Conservation (phyloP, 73 alveolate species). For the Tetrahymena malaccensis region DNA sequence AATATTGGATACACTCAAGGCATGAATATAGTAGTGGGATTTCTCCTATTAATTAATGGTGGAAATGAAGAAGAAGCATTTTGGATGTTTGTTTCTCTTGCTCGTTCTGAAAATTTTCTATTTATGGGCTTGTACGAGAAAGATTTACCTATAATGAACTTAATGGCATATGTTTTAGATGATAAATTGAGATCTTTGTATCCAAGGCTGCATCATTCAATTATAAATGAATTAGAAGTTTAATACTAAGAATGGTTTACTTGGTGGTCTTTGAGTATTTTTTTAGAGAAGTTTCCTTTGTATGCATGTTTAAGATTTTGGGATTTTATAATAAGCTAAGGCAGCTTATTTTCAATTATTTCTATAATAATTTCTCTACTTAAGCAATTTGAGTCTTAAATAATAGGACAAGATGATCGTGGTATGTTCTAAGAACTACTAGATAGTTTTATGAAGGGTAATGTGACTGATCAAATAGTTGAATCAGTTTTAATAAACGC, state of each 20-base stretch:
- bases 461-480: not conserved
- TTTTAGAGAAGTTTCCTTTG: not conserved
- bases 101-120: not conserved
- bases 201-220: not conserved
- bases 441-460: not conserved
- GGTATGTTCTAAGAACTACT: not conserved
- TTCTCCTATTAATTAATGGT: constrained; percentile 33
- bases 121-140: not conserved
- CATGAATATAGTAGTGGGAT: constrained; percentile 34
- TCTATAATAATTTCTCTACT: not conserved
- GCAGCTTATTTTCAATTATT: not conserved
- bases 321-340: not conserved
- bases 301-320: not conserved
- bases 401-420: not conserved
- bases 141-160: not conserved
- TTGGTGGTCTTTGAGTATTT: not conserved
- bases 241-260: not conserved
- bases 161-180: not conserved
- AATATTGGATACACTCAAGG: constrained; percentile 38
- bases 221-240: not conserved
- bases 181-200: not conserved
- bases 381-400: not conserved
- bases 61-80: constrained; percentile 52
- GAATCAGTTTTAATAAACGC: not conserved
- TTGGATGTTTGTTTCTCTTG: constrained; percentile 40